Evolutionary conservation across 208 protist genomes (phyloP), one percentile per base, ranked within the genome.

Genomic region (Angomonas deanei): DNA sequence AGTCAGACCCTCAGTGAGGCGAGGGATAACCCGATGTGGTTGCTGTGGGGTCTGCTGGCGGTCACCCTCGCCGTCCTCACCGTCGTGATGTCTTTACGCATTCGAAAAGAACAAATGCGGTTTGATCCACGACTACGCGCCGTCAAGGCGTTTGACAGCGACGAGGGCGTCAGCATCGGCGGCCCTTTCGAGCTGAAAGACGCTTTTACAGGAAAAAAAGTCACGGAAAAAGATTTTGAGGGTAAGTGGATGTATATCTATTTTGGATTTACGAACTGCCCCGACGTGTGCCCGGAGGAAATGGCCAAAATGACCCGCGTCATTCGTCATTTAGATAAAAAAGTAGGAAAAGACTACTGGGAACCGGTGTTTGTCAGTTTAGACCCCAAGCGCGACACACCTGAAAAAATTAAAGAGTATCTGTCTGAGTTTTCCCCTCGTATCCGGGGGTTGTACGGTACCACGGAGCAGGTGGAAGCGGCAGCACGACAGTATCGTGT

Each of bases 231-330:
- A 63, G 82, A 97, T 59, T 78, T 97, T 32, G 50, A 69, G 19
- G 97, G 96, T 15, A 94, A 97, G 72, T 98, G 82, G 79, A 32
- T 88, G 28, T 91, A 98, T 48, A 83, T 98, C 26, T 98, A 98
- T 76, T 98, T 98, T 78, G 97, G 97, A 38, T 98, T 98, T 76
- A 98, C 94, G 2, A 95, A 96, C 76, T 98, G 97, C 74, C 97
- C 97, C 3, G 97, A 98, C 67, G 85, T 98, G 42, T 98, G 97
- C 68, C 97, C 97, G 34, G 87, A 92, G 36, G 96, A 98, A 76
- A 88, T 98, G 82, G 78, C 89, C 3, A 98, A 98, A 74, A 86
- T 98, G 74, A 80, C 82, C 17, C 77, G 79, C 19, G 90, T 95
- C 8, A 74, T 97, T 27, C 56, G 74, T 1, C 70, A 76, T 32